Evolutionary conservation across 1,139 yeast species (phyloP), one percentile per base, ranked within the genome.

Genomic region (Wickerhamiella infanticola): DNA sequence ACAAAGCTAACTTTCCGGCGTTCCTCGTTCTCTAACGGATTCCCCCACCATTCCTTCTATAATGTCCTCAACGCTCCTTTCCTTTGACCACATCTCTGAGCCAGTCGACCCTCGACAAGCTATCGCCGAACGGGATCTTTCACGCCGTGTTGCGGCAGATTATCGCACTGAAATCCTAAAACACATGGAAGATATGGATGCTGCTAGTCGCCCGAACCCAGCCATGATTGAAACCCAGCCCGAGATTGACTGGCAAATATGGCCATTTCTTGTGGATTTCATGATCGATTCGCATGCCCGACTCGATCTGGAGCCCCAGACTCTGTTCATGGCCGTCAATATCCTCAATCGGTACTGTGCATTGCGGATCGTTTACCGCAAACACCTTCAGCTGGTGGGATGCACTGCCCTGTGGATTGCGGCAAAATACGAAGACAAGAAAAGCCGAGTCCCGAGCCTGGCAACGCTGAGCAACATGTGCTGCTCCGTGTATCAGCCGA

Each of bases 331-430:
- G 51, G 81, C 94, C 45, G 72, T 85, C 61, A 80, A 80, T 63
- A 76, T 88, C 50, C 78, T 86, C 45, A 97, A 90, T 64, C 76
- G 94, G 52, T 90, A 90, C 68, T 84, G 95, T 63, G 82, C 96
- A 37, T 84, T 81, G 58, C 73, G 97, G 55, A 82, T 88, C 23
- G 96, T 88, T 7, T 85, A 81, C 67, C 84, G 83, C 61, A 79
- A 86, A 58, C 97, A 90, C 63, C 86, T 85, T 60, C 96, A 88
- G 62, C 69, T 90, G 48, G 90, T 88, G 23, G 95, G 95, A 3
- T 81, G 95, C 59, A 83, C 96, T 2, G 88, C 96, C 3, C 70
- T 90, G 46, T 88, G 97, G 96, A 78, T 90, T 46, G 95, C 97
- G 11, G 83, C 94, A 47, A 90, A 90, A 65, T 86, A 83, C 63